Percentiles rank a stretch among this genome's conserved stretches.
These are phyloP conservation scores for Acacia melanoxylon DNA, from an alignment of 306 rosid species.

Conservation along the genomic window DNA sequence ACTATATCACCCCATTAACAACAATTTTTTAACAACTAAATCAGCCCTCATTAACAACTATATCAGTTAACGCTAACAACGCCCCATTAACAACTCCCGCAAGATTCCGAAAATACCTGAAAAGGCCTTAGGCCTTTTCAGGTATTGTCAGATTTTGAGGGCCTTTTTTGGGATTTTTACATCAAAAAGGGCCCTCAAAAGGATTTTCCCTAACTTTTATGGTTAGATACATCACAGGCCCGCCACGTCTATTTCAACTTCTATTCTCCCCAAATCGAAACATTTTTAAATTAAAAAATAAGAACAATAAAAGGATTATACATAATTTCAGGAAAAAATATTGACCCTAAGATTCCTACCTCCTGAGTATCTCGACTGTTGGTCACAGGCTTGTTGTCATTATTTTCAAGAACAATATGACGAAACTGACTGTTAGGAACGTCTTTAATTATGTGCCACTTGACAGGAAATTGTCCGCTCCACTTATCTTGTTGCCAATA, in stretches of 20 bases:
- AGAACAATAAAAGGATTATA: conserved; percentile 21
- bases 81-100: no score
- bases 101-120: no score
- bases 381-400: conserved; percentile 92
- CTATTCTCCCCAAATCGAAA: conserved; percentile 5
- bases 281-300: background rate
- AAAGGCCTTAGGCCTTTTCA: no score
- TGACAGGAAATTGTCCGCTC: conserved; percentile 89
- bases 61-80: no score
- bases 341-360: conserved; percentile 47
- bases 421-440: conserved; percentile 89
- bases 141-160: no score
- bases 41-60: no score
- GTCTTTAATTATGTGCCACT: conserved; percentile 86
- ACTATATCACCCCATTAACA: no score
- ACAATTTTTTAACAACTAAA: no score
- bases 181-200: no score
- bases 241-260: background rate
- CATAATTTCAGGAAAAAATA: background rate
- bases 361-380: conserved; percentile 95
- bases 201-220: background rate
- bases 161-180: no score
- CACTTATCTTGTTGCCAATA: conserved; percentile 97
- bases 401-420: conserved; percentile 80
- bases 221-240: conserved; percentile 8